Base-by-base conservation (phyloP, 2,329 filamentous ascomycete genomes). In the Curvularia lunata region DNA sequence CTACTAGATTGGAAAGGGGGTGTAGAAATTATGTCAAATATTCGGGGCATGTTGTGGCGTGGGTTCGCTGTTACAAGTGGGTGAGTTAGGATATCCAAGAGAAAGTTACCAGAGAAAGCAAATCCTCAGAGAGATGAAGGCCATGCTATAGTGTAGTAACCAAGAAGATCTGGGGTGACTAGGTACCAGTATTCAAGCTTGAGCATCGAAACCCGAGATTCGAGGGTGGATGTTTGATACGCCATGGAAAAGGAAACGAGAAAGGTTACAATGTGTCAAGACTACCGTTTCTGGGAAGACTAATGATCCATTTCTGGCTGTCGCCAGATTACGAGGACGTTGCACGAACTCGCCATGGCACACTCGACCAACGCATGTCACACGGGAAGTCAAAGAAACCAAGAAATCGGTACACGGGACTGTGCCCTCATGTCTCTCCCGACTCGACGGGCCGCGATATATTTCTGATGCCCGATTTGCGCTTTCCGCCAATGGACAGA, bases 401-500 rank as follows among this genome's bases (percentile, higher is more conserved):
- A 27, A 5, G 16, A 16, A n/a, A 6, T 49, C 45, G 41, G 61
- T 48, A 55, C 58, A 61, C 45, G 61, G 40, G 37, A 25, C 4
- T 34, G 52, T 58, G 56, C 59, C 41, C 43, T 63, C 59, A 27
- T 27, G 63, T 52, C 60, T 45, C 45, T 38, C 42, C 45, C 37
- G 27, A 21, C 54, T 52, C 38, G 52, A 57, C 59, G 64, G 59
- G 51, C 56, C 58, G 61, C 46, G 54, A 66, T 59, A 56, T 52
- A 42, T 62, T 49, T 64, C 54, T 46, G 18, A 56, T n/a, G 3
- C 56, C 58, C 55, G 37, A 49, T 61, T 30, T 9, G 60, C 49
- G 43, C 48, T 46, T 42, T 46, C 46, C 23, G 19, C 65, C 64
- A 67, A 70, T 70, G 59, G 56, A 66, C 51, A 61, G 51, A 53